Conservation (phyloP, 768 basidiomycete genomes). For the Suillus decipiens region DNA sequence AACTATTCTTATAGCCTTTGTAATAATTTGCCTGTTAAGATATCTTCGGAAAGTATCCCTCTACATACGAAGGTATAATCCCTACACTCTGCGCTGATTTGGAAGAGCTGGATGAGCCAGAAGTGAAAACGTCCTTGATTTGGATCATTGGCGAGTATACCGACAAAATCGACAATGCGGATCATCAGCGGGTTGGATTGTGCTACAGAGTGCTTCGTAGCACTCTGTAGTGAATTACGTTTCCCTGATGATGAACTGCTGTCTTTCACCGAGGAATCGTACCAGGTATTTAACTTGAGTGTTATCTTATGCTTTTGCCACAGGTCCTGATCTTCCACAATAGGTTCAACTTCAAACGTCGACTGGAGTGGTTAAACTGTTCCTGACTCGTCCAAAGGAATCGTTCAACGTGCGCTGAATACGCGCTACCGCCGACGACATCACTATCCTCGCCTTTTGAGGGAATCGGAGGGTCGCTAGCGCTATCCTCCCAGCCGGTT, state of each 20-base stretch:
- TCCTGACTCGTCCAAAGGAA: conserved; percentile 87
- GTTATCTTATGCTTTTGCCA: background rate
- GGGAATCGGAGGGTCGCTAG: conserved; percentile 17
- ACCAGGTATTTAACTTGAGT: conserved; percentile 56
- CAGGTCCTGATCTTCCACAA: conserved; percentile 2
- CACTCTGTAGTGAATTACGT: too few relatives aligned
- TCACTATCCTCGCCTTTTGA: conserved; percentile 23
- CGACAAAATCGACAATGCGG: conserved; percentile 95
- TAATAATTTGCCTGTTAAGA: conserved; percentile 53
- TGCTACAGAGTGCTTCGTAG: too few relatives aligned
- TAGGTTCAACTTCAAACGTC: conserved; percentile 80
- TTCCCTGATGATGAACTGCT: too few relatives aligned
- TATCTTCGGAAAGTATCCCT: conserved; percentile 97
- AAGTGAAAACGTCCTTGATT: conserved; percentile 96
- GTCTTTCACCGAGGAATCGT: conserved; percentile 90
- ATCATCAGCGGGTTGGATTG: too few relatives aligned
- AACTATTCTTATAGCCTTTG: background rate
- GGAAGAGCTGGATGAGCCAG: conserved; percentile 96
- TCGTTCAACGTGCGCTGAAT: conserved; percentile 90
- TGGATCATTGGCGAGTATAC: conserved; percentile 99
- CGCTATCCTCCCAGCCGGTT: conserved; percentile 11
- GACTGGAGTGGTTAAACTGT: conserved; percentile 96
- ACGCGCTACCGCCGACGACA: conserved; percentile 39
- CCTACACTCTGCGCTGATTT: conserved; percentile 93
- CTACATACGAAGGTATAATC: conserved; percentile 95